A percentile compares a stretch with the other conserved stretches of the same genome.
phyloP scores from a whole-genome alignment of 208 protist genomes.

The Sergeia podlipaevii region DNA sequence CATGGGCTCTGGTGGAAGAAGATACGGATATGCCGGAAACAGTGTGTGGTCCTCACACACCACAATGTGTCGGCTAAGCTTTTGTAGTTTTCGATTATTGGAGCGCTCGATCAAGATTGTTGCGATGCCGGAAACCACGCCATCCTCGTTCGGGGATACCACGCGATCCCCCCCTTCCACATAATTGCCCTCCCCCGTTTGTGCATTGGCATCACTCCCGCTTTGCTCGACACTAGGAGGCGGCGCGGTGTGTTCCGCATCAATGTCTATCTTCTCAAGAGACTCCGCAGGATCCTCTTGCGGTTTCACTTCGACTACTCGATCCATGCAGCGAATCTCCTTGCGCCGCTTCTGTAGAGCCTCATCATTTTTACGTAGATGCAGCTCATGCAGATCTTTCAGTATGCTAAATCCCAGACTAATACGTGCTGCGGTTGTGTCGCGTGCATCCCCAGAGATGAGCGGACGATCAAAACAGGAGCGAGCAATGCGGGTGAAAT shows the following conservation, averaged over 20 bases:
- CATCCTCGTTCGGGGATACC: conserved; percentile 14
- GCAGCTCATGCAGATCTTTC: conserved; percentile 45
- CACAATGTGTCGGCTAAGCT: conserved; percentile 54
- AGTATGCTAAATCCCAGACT: conserved; percentile 55
- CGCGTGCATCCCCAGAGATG: conserved; percentile 32
- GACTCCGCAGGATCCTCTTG: background rate
- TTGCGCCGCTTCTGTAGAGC: background rate
- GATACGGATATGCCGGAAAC: conserved; percentile 68
- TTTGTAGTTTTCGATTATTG: conserved; percentile 46
- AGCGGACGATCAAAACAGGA: conserved; percentile 55
- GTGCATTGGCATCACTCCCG: background rate
- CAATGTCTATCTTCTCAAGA: background rate
- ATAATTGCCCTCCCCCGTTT: background rate
- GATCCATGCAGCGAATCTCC: background rate
- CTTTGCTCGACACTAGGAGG: background rate
- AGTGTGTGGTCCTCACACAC: conserved; percentile 28
- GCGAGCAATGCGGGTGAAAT: conserved; percentile 28
- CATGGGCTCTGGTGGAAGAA: conserved; percentile 76
- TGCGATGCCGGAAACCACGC: conserved; percentile 29
- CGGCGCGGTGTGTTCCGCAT: background rate
- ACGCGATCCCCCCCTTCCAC: conserved; percentile 3
- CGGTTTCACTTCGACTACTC: too few relatives aligned
- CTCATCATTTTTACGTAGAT: conserved; percentile 1
- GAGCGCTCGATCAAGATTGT: conserved; percentile 66
- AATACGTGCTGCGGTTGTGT: conserved; percentile 36